Base-by-base conservation (phyloP, 495 filamentous ascomycete genomes). In the Talaromyces wortmannii region DNA sequence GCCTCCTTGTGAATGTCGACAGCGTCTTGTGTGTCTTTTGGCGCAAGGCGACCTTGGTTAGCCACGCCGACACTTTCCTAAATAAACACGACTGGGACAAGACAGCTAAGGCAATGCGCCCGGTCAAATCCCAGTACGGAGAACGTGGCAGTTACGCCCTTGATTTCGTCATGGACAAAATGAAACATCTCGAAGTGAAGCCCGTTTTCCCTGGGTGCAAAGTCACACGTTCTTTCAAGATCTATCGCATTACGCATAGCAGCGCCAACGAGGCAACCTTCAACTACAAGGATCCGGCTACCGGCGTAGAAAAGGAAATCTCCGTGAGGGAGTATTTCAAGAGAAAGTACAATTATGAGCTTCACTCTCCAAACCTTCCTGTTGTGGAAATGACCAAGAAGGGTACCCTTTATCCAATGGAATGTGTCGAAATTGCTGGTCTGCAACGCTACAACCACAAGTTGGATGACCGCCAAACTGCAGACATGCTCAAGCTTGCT, bases 401-500 rank as follows among this genome's bases (percentile, higher is more conserved):
- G 46, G 80, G 71, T 0, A 83, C 83, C 5, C 61, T 81, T 2
- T 89, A 92, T 57, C 94, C 92, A 2, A 84, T 94, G 74, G 94
- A 97, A 59, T 54, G 89, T 2, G 80, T 90, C 62, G 67, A 60
- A 13, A 75, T 89, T 63, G 67, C 74, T 6, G 63, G 66, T 0
- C 85, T 89, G 48, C 89, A 96, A 70, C 81, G 85, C 0, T 98
- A 91, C 67, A 76, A 78, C 0, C 89, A 73, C 72, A 97, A 95
- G 75, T 72, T 97, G 2, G 82, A 82, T 57, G 81, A 88, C 15
- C 61, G 57, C 1, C 67, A 79, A 77, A 94, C 91, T 0, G 65
- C 79, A 0, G 63, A 80, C 7, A 97, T 98, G 92, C 95, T 98
- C 70, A 90, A 86, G 64, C 90, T 89, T 66, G 90, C 91, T 2